Evolutionary conservation across 139 green algal species (phyloP), one percentile per base, ranked within the genome.

Genomic region (Coelastrella sp.): DNA sequence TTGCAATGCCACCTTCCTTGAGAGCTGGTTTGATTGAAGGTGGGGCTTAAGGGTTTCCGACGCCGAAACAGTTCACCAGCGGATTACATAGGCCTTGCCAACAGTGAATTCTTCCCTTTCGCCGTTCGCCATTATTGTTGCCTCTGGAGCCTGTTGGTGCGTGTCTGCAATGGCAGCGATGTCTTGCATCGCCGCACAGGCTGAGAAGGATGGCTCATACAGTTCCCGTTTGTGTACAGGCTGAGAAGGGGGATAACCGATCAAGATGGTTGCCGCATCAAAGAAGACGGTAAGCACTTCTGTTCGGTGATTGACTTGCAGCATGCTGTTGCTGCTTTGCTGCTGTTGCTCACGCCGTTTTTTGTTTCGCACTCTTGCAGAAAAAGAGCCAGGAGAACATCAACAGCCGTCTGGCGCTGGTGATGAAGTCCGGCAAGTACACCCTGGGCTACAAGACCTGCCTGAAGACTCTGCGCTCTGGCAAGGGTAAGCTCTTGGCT

Each of bases 391-490:
- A 98, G 94, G 98, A 99, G 96, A 96, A 93, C 92, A 99, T 99
- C 96, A 99, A 99, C 95, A 96, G 93, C 90, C 94, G 97, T 78
- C 95, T 99, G 60, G 93, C 95, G 68, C 95, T 99, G 91, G 98
- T 99, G 91, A 99, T 99, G 98, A 99, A 99, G 96, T 98, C 95
- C 89, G 98, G 98, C 93, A 99, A 99, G 94, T 99, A 97, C 96
- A 99, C 97, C 71, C 95, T 99, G 86, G 98, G 98, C 90, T 99
- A 99, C 95, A 99, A 99, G 96, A 99, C 98, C 73, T 97, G 96
- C 80, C 93, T 99, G 23, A 99, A 99, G 96, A 97, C 95, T 11
- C 95, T 99, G 91, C 97, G 98, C 83, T 94, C 90, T 71, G 98
- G 98, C 92, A 99, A 99, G 94, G 96, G 95, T 97, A 82, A 82